A percentile compares a stretch with the other conserved stretches of the same genome.
Evolutionary conservation across 768 basidiomycete genomes (phyloP).

Genomic region (Pleurotus eryngii): DNA sequence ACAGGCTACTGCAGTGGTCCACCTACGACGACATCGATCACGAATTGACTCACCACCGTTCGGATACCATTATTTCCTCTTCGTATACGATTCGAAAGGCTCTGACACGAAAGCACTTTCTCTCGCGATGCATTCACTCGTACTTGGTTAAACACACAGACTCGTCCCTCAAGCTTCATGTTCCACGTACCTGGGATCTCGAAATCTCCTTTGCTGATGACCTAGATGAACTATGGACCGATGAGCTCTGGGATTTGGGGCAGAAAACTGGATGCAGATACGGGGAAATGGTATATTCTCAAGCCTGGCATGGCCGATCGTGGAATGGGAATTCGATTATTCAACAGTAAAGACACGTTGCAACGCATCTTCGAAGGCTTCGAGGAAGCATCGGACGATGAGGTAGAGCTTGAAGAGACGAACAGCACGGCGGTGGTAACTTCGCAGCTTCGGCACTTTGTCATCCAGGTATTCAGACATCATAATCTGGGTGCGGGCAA

Average conservation of each 20-base stretch:
- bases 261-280: conserved; percentile 46
- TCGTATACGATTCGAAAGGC: conserved; percentile 89
- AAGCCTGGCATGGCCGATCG: conserved; percentile 98
- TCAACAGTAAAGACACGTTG: conserved; percentile 72
- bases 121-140: conserved; percentile 69
- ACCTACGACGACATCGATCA: conserved; percentile 88
- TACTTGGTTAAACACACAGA: conserved; percentile 70
- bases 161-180: conserved; percentile 50
- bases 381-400: conserved; percentile 56
- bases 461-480: conserved; percentile 70
- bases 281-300: conserved; percentile 81
- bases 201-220: conserved; percentile 92
- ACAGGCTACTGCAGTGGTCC: conserved; percentile 68
- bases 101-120: conserved; percentile 91
- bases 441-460: conserved; percentile 92
- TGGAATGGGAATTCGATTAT: conserved; percentile 91
- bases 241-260: conserved; percentile 89
- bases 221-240: conserved; percentile 87
- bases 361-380: conserved; percentile 78
- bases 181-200: conserved; percentile 79
- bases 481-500: conserved; percentile 7
- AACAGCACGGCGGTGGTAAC: conserved; percentile 60
- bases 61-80: conserved; percentile 59
- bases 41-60: conserved; percentile 54
- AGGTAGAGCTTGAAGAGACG: conserved; percentile 31